These are phyloP conservation scores for Pseudocercospora ulei DNA, from an alignment of 2,329 filamentous ascomycete genomes.

Conservation along the genomic window DNA sequence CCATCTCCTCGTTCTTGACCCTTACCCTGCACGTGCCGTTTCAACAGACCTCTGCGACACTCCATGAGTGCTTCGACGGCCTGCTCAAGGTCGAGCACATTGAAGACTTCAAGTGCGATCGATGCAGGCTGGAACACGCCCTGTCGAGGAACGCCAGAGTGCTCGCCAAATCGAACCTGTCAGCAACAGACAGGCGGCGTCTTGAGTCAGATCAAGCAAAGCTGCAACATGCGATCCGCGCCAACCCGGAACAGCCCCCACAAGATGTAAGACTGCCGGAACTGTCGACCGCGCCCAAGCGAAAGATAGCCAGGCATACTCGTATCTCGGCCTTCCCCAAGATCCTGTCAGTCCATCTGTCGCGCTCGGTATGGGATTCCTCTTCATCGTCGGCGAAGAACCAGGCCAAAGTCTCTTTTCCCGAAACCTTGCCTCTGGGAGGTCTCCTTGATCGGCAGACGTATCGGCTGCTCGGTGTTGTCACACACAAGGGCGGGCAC, in stretches of 20 bases:
- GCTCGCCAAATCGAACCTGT: conserved; percentile 44
- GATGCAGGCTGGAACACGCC: conserved; percentile 77
- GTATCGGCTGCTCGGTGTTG: conserved; percentile 76
- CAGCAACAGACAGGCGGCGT: conserved; percentile 38
- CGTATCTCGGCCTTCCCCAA: conserved; percentile 81
- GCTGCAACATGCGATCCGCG: conserved; percentile 61
- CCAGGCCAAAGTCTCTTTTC: conserved; percentile 84
- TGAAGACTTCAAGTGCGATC: conserved; percentile 93
- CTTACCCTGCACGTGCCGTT: conserved; percentile 87
- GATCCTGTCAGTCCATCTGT: conserved; percentile 80
- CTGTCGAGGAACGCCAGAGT: conserved; percentile 54
- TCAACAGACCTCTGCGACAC: conserved; percentile 56
- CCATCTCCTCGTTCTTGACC: conserved; percentile 77
- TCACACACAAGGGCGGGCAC: conserved; percentile 92
- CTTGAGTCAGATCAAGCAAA: conserved; percentile 53
- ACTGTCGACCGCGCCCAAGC: conserved; percentile 61
- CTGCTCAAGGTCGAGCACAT: conserved; percentile 93
- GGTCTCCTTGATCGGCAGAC: conserved; percentile 65
- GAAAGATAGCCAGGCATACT: conserved; percentile 77
- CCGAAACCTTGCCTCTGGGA: conserved; percentile 73
- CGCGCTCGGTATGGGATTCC: conserved; percentile 79
- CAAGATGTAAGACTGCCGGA: conserved; percentile 66
- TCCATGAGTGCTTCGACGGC: conserved; percentile 83
- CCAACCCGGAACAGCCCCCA: conserved; percentile 68
- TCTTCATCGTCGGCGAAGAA: conserved; percentile 73